A percentile compares a stretch with the other conserved stretches of the same genome.
Evolutionary conservation across 176 grass and related monocot species (phyloP).

Genomic region (Raddia distichophylla): DNA sequence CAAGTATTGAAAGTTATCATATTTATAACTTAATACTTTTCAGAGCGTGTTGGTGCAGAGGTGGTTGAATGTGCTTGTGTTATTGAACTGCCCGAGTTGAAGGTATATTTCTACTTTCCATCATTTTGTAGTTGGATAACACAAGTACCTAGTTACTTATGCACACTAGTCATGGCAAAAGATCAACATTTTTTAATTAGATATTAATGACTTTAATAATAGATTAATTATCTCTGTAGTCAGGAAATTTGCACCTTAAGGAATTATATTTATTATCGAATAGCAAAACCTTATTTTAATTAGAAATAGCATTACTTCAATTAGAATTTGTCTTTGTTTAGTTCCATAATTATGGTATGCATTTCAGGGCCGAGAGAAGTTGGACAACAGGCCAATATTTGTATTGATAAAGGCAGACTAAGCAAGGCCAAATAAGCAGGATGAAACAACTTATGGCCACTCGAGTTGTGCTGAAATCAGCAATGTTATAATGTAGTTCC

Average conservation of each 20-base stretch:
- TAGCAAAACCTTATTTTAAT: not conserved
- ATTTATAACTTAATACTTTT: slow-evolving; percentile 10
- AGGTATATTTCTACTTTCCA: slow-evolving; percentile 50
- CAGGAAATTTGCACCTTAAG: slow-evolving; percentile 6
- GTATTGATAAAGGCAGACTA: slow-evolving; percentile 74
- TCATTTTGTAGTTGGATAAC: slow-evolving; percentile 3
- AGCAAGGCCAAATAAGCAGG: slow-evolving; percentile 22
- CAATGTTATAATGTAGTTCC: slow-evolving; percentile 25
- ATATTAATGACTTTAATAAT: not conserved
- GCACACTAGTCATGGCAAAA: not conserved
- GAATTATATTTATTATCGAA: not conserved
- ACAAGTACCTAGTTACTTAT: not conserved
- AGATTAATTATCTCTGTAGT: not conserved
- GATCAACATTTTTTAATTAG: no score
- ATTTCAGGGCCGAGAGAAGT: slow-evolving; percentile 80
- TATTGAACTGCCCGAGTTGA: slow-evolving; percentile 88
- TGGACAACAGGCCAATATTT: slow-evolving; percentile 70
- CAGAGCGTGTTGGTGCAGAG: slow-evolving; percentile 89
- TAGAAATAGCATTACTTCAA: slow-evolving; percentile 26
- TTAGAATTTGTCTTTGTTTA: not conserved
- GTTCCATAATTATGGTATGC: slow-evolving; percentile 22
- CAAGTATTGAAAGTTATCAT: not conserved
- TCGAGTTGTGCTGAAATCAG: slow-evolving; percentile 39
- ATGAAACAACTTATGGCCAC: slow-evolving; percentile 30
- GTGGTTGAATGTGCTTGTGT: slow-evolving; percentile 91